Percentiles rank a stretch among this genome's conserved stretches.
Evolutionary conservation across 2,329 filamentous ascomycete genomes (phyloP).

Genomic region (Moelleriella libera): DNA sequence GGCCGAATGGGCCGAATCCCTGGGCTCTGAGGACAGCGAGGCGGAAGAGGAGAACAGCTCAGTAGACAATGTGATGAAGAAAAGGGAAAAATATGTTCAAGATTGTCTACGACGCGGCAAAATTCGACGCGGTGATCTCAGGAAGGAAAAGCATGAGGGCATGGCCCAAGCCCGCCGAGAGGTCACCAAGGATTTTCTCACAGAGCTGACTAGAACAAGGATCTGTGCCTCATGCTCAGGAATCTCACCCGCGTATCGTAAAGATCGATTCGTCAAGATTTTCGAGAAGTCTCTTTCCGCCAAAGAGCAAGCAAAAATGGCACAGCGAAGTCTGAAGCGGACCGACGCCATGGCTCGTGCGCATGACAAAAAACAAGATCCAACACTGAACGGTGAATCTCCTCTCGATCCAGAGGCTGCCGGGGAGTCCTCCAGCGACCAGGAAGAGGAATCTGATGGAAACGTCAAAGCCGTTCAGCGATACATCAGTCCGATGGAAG

Average conservation of each 20-base stretch:
- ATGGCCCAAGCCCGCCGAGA: constrained; percentile 61
- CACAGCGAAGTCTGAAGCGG: constrained; percentile 49
- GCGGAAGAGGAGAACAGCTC: constrained; percentile 49
- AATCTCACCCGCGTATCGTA: constrained; percentile 71
- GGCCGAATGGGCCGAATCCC: constrained; percentile 19
- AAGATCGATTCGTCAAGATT: constrained; percentile 84
- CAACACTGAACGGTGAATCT: not conserved
- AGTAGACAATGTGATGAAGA: constrained; percentile 37
- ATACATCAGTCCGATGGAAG: constrained; percentile 73
- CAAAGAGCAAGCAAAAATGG: constrained; percentile 69
- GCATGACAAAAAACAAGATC: constrained; percentile 21
- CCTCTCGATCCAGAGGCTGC: constrained; percentile 34
- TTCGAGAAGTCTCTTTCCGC: constrained; percentile 67
- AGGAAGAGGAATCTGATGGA: constrained; percentile 29
- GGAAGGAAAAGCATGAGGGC: constrained; percentile 67
- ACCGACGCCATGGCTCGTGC: constrained; percentile 50
- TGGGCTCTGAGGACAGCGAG: constrained; percentile 28
- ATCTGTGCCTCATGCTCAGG: constrained; percentile 55
- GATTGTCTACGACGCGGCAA: constrained; percentile 51
- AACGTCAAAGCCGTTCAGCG: constrained; percentile 35
- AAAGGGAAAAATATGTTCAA: constrained; percentile 55
- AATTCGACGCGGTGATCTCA: constrained; percentile 30
- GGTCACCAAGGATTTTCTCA: constrained; percentile 71
- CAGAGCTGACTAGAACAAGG: constrained; percentile 53
- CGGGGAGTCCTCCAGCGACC: constrained; percentile 9